Conservation (phyloP, 805 yeast species). For the Kazachstania martiniae region DNA sequence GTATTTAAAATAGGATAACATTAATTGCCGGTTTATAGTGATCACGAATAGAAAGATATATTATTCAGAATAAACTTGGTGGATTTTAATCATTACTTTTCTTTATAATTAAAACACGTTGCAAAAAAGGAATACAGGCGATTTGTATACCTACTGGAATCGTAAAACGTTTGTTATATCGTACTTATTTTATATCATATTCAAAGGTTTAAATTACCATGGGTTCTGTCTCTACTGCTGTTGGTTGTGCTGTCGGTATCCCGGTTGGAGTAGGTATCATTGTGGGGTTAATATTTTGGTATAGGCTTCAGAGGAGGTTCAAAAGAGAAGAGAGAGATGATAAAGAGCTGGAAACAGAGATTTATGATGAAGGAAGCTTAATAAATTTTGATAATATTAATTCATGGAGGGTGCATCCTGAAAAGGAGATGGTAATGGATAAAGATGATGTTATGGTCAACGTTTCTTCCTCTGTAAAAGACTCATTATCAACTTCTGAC, state of each 20-base stretch:
- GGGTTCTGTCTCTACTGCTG: constrained; percentile 27
- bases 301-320: constrained; percentile 29
- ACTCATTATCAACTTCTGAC: background rate
- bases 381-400: constrained; percentile 18
- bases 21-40: too few species aligned
- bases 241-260: constrained; percentile 44
- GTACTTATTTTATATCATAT: too few species aligned
- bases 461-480: constrained; percentile 1
- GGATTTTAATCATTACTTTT: too few species aligned
- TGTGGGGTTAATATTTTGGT: constrained; percentile 29
- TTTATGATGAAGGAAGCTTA: constrained; percentile 29
- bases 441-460: background rate
- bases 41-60: too few species aligned
- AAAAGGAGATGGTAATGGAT: background rate
- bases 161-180: too few species aligned
- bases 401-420: constrained; percentile 2
- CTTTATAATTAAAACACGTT: too few species aligned
- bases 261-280: constrained; percentile 34
- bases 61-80: too few species aligned
- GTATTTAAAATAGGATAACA: too few species aligned
- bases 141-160: too few species aligned
- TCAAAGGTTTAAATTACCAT: constrained; percentile 1
- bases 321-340: constrained; percentile 31
- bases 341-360: constrained; percentile 22
- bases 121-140: too few species aligned